Conservation (phyloP, 768 basidiomycete genomes). For the Kwoniella bestiolae region DNA sequence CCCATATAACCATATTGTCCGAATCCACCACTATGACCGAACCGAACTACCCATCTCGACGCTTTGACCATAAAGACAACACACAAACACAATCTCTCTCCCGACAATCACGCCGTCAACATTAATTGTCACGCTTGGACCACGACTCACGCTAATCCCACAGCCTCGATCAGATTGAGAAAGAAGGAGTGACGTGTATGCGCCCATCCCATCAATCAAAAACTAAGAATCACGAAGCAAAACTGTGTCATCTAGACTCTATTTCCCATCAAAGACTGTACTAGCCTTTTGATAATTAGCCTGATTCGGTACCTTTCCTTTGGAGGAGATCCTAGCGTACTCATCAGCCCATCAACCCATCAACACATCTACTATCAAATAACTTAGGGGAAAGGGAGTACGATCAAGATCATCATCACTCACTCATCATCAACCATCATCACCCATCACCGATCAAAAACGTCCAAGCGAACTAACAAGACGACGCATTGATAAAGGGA, state of each 20-base stretch:
- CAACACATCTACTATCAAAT: background rate
- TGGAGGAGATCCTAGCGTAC: background rate
- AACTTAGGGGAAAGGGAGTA: background rate
- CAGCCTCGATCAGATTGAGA: background rate
- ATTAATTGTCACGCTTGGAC: too few species aligned
- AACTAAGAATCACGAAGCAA: too few species aligned
- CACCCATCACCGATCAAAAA: background rate
- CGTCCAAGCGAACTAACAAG: background rate
- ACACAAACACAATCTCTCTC: background rate
- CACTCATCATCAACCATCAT: background rate
- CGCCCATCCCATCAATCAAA: background rate
- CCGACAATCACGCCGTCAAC: background rate
- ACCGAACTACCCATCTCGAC: background rate
- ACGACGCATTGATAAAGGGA: constrained; percentile 1
- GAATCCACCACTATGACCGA: background rate
- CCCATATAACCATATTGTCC: background rate
- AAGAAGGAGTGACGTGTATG: too few species aligned
- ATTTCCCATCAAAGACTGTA: too few species aligned
- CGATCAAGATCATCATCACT: too few species aligned
- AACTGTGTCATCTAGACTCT: too few species aligned
- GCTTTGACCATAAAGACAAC: background rate
- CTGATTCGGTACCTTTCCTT: constrained; percentile 11
- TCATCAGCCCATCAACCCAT: background rate
- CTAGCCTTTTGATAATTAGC: constrained; percentile 1
- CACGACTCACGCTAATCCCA: constrained; percentile 3